Evolutionary conservation across 2,329 filamentous ascomycete species (phyloP), one percentile per base, ranked within the genome.

Genomic region (Chaetomiaceae sp.): DNA sequence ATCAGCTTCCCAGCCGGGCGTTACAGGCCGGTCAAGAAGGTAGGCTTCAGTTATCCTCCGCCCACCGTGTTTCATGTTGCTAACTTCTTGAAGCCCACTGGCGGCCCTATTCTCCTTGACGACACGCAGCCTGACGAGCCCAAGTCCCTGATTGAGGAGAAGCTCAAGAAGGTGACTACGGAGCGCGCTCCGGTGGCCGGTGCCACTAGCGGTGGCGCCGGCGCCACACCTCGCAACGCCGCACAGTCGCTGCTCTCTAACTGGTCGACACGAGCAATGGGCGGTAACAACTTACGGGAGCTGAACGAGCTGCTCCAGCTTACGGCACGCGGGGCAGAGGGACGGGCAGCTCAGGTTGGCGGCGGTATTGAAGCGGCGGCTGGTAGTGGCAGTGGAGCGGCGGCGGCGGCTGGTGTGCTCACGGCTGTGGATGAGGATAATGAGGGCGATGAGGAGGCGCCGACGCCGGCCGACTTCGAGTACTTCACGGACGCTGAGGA

Each of bases 11-110:
- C 89, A 44, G 82, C 89, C 58, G 88, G 89, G 41, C 85, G 95
- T 62, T 99, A 96, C 73, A 89, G 88, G 77, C 92, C 94, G 32
- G 91, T 97, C 56, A 84, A 84, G 71, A 80, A 95, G 82, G 89
- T 92, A 74, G 69, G 77, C 9, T 18, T 71, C 37, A 48, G 38
- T 55, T 5, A 32, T 21, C 33, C 21, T n/a, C n/a, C n/a, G n/a
- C n/a, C n/a, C n/a, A n/a, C n/a, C 41, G 42, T 51, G n/a, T 38
- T 36, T 53, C 38, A 7, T 14, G 9, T 5, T 40, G 54, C 75
- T 81, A 71, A 82, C 66, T 43, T 20, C 14, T 18, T 48, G 10
- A 64, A 95, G 87, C 89, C 92, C 58, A 97, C 92, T 37, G 92
- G 94, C 61, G 94, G 94, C 61, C 90, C 95, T 33, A 84, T 97